Percentiles rank a stretch among this genome's conserved stretches.
Conservation (phyloP, 495 filamentous ascomycete genomes). For the Neurospora hispaniola region DNA sequence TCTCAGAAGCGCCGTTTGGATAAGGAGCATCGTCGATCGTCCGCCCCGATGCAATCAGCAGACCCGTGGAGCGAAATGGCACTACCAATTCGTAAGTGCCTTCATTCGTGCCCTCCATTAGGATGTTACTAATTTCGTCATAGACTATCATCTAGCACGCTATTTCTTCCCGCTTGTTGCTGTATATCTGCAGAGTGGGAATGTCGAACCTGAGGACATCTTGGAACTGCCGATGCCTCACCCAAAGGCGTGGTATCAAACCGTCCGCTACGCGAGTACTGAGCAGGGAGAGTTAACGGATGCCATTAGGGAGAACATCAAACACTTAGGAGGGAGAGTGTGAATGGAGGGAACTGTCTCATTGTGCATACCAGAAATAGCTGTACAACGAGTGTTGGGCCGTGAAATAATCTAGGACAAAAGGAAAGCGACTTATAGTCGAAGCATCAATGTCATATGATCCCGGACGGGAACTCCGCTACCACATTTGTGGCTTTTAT, state of each 20-base stretch:
- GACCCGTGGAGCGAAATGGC: conserved; percentile 19
- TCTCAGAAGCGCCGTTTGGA: neutral
- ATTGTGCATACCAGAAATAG: neutral
- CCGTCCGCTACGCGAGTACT: conserved; percentile 41
- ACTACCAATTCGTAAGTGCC: conserved; percentile 38
- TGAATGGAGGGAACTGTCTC: conserved; percentile 11
- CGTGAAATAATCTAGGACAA: neutral
- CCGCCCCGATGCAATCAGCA: neutral
- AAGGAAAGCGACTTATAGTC: neutral
- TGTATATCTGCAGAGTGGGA: conserved; percentile 38
- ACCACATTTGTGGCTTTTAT: neutral
- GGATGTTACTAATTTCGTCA: neutral
- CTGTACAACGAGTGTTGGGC: neutral
- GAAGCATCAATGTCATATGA: neutral
- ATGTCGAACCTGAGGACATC: conserved; percentile 38
- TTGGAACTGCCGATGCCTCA: conserved; percentile 46
- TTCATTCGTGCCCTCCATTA: neutral
- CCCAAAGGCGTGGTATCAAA: conserved; percentile 41
- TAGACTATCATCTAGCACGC: conserved; percentile 41
- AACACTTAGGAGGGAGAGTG: conserved; percentile 41
- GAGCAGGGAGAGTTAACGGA: conserved; percentile 36
- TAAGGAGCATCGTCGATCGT: neutral
- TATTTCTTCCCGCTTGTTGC: conserved; percentile 41
- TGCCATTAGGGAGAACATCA: conserved; percentile 38
- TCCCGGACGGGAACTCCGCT: neutral